Percentiles rank a stretch among this genome's conserved stretches.
phyloP scores from a whole-genome alignment of 768 basidiomycete genomes.

The Boletellus ananas region DNA sequence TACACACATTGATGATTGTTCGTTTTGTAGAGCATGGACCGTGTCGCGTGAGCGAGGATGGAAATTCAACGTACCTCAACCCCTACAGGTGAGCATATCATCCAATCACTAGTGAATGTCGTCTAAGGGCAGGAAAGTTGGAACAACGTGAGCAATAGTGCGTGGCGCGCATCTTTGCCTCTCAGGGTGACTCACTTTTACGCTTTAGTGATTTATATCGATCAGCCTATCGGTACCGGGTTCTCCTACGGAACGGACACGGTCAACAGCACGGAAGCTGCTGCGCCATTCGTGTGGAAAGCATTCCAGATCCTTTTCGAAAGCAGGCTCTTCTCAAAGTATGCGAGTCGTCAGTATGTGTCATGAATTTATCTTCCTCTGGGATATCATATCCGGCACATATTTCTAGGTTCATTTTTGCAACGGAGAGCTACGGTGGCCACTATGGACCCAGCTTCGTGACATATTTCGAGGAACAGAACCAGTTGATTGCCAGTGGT shows the following conservation, averaged over 20 bases:
- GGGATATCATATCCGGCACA: neutral
- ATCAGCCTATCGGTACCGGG: slow-evolving; percentile 65
- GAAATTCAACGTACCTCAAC: slow-evolving; percentile 49
- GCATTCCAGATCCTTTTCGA: slow-evolving; percentile 64
- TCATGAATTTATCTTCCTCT: neutral
- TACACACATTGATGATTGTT: neutral
- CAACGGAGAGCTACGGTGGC: slow-evolving; percentile 66
- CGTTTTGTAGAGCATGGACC: slow-evolving; percentile 54
- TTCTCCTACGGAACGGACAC: slow-evolving; percentile 57
- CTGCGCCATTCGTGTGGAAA: slow-evolving; percentile 56
- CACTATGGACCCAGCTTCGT: slow-evolving; percentile 66
- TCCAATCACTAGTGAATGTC: neutral
- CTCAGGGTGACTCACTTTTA: neutral
- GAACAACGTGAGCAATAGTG: slow-evolving; percentile 67
- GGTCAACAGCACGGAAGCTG: slow-evolving; percentile 49
- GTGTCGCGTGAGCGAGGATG: slow-evolving; percentile 54
- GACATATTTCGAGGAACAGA: slow-evolving; percentile 62
- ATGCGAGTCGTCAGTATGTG: slow-evolving; percentile 50
- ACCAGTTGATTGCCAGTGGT: slow-evolving; percentile 44
- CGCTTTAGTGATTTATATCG: slow-evolving; percentile 61
- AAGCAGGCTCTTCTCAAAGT: slow-evolving; percentile 48
- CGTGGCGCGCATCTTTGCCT: slow-evolving; percentile 15
- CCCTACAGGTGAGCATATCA: slow-evolving; percentile 47
- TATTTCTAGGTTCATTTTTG: slow-evolving; percentile 49
- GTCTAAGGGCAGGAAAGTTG: slow-evolving; percentile 39